Base-by-base conservation (phyloP, 2,329 filamentous ascomycete genomes). In the Colletotrichum sp. region DNA sequence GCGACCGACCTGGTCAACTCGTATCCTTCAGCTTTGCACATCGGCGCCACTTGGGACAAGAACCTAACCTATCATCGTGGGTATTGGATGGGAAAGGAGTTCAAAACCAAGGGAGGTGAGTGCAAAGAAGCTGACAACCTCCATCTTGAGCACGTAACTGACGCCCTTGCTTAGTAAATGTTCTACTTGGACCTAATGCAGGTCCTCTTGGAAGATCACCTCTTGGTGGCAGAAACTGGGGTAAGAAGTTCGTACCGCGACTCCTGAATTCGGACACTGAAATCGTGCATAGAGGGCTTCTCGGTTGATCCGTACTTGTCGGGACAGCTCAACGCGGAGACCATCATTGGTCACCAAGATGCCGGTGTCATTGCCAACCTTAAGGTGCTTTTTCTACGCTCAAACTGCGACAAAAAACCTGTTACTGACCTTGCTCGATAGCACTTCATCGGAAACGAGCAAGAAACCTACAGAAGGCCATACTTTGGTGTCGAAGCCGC, bases 401-500 rank as follows among this genome's bases (percentile, higher is more conserved):
- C 34, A 36, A 36, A 2, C 2, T 36, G 6, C 34, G 34, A 34
- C 5, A 1, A 13, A 34, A 34, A 34, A 34, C 13, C 1, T 36
- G 13, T 36, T 36, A 0, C 34, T 36, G 34, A 36, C 14, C 34
- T 36, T 36, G 7, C 14, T 16, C 14, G 14, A 16, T 36, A 96
- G 86, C 95, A 96, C 80, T 95, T 89, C 60, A 87, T 96, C 16
- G 90, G 86, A 67, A 96, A 88, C 77, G 95, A 98, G 83, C 95
- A 98, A 83, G 95, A 98, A 82, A 93, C 86, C 4, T 85, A 88
- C 89, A 94, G 89, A 86, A 93, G 85, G 90, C 94, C 72, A 12
- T 80, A 81, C 3, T 90, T 68, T 9, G 81, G 79, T 12, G 72
- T 72, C 9, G 90, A 93, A 77, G 79, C 88, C 0, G 80, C 89